Percentiles rank a stretch among this genome's conserved stretches.
These are phyloP conservation scores for Euphorbia tirucalli DNA, from an alignment of 345 rosid species.

Conservation along the genomic window DNA sequence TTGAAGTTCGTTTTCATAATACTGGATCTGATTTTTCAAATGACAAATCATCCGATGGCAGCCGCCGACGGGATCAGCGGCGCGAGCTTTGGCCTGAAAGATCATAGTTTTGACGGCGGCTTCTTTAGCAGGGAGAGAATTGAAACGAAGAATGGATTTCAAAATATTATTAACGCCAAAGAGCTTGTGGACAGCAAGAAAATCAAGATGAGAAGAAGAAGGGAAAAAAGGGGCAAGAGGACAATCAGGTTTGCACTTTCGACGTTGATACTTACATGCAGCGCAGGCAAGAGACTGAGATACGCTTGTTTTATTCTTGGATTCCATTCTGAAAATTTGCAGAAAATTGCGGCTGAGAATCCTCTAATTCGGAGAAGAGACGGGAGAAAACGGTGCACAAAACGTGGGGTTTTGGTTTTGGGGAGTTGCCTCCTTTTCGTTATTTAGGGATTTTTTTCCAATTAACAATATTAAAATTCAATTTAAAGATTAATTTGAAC, in stretches of 20 bases:
- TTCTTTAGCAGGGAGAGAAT: neutral
- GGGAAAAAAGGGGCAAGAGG: slow-evolving; percentile 45
- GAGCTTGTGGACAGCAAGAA: slow-evolving; percentile 37
- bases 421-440: too few relatives aligned
- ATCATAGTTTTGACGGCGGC: slow-evolving; percentile 29
- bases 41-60: slow-evolving; percentile 15
- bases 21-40: slow-evolving; percentile 9
- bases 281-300: slow-evolving; percentile 46
- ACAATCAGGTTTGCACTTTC: slow-evolving; percentile 38
- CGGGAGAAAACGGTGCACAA: too few relatives aligned
- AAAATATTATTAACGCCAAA: slow-evolving; percentile 45
- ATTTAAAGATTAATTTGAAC: too few relatives aligned
- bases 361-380: too few relatives aligned
- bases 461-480: too few relatives aligned
- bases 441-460: too few relatives aligned
- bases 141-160: slow-evolving; percentile 15
- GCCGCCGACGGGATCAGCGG: slow-evolving; percentile 45
- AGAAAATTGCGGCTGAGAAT: too few relatives aligned
- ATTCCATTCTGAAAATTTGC: too few relatives aligned
- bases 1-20: slow-evolving; percentile 12
- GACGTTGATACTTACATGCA: slow-evolving; percentile 44
- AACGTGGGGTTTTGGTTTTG: too few relatives aligned
- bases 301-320: neutral
- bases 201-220: slow-evolving; percentile 22
- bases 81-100: slow-evolving; percentile 43